phyloP scores from a whole-genome alignment of 1,139 yeast genomes.

The Debaryomyces singareniensis region DNA sequence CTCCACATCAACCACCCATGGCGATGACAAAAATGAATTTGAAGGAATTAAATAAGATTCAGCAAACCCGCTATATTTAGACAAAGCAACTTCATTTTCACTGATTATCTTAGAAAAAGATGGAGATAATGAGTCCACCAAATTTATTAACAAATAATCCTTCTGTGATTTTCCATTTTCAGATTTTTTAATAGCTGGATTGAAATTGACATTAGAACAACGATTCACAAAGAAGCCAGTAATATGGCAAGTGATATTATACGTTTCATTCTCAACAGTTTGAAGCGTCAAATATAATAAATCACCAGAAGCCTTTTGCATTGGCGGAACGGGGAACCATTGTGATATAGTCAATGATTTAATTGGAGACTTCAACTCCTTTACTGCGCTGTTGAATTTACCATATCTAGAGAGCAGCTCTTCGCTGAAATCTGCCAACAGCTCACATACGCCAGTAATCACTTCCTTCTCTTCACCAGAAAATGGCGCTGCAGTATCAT shows the following conservation, averaged over 20 bases:
- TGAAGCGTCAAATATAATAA: slow-evolving; percentile 67
- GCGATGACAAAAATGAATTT: slow-evolving; percentile 54
- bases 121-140: slow-evolving; percentile 53
- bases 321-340: slow-evolving; percentile 84
- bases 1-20: slow-evolving; percentile 60
- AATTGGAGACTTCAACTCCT: slow-evolving; percentile 34
- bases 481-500: slow-evolving; percentile 8
- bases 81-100: slow-evolving; percentile 35
- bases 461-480: slow-evolving; percentile 15
- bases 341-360: slow-evolving; percentile 60
- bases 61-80: slow-evolving; percentile 42
- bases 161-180: slow-evolving; percentile 30
- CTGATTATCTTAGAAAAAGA: slow-evolving; percentile 34
- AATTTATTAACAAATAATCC: slow-evolving; percentile 44
- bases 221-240: slow-evolving; percentile 76
- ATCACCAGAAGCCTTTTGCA: slow-evolving; percentile 64
- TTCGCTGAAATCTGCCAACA: slow-evolving; percentile 6
- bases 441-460: slow-evolving; percentile 12
- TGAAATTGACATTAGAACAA: slow-evolving; percentile 62
- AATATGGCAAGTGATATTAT: slow-evolving; percentile 70
- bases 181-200: slow-evolving; percentile 48
- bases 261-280: slow-evolving; percentile 76
- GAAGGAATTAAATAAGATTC: slow-evolving; percentile 58
- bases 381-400: slow-evolving; percentile 16
- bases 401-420: slow-evolving; percentile 7